Base-by-base conservation (phyloP, 1,284 basidiomycete species). In the Ganoderma meredithae region DNA sequence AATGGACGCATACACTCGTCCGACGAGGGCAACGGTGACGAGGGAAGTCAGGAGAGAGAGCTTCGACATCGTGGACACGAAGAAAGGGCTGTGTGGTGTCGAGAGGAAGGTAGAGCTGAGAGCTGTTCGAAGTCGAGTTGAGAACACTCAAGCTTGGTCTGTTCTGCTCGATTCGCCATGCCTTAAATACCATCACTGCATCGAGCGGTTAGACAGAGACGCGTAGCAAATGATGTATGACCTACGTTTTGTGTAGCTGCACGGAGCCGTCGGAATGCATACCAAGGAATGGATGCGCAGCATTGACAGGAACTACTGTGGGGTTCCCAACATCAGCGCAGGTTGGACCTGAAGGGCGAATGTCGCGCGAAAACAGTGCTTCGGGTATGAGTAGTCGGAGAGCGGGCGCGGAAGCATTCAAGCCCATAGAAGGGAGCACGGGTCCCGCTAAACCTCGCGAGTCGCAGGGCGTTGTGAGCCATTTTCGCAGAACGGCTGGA, bases 1-100 rank as follows among this genome's bases (percentile, higher is more conserved):
- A 31, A 73, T 65, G 17, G 71, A 59, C 1, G 60, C 70, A 13
- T 68, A 33, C 9, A 22, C 15, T 61, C 25, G 52, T 55, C 17
- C 58, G 13, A 62, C 44, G 58, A 71, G 61, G 8, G 64, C 67
- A 25, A 64, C 49, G 15, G 62, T n/a, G n/a, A 67, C 55, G 8
- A 64, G 33, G 10, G 65, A 36, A 15, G 63, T 39, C 39, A 64
- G 59, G 9, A 44, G 17, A 1, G 52, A 31, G 43, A 27, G 47
- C 31, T 31, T 49, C 22, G 47, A 49, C 47, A 49, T 49, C 12
- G 47, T 49, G 22, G 4, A 25, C 22, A 25, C 22, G n/a, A 44
- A 44, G 27, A 36, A n/a, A 44, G 25, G 27, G 12, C 58, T 56
- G 61, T 56, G 63, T 22, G 62, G 53, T 39, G 44, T 10, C 22